These are phyloP conservation scores for Ramicandelaber brevisporus DNA, from an alignment of 192 early-diverging fungal species.

Conservation along the genomic window DNA sequence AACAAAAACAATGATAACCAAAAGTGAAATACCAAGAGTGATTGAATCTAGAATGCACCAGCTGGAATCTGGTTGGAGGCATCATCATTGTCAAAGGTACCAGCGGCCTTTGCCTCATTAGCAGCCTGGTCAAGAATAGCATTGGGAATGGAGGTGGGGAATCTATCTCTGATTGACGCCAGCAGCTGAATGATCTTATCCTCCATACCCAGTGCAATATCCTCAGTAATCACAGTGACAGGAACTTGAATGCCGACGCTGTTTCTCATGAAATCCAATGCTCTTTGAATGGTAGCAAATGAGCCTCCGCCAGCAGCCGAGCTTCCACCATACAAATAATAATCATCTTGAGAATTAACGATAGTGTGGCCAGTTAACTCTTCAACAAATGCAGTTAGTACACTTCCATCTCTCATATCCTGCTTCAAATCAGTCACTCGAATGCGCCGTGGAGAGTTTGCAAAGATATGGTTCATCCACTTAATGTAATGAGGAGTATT, in stretches of 20 bases:
- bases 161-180: background rate
- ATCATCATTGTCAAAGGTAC: no score
- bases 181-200: background rate
- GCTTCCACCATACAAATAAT: no score
- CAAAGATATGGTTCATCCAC: conserved; percentile 2
- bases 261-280: background rate
- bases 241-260: background rate
- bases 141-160: conserved; percentile 2
- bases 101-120: no score
- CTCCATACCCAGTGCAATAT: conserved; percentile 1
- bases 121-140: conserved; percentile 1
- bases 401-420: background rate
- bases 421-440: background rate
- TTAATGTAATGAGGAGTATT: background rate
- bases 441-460: background rate
- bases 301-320: background rate
- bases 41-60: no score
- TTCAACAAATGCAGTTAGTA: background rate
- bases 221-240: background rate
- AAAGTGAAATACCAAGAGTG: no score
- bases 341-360: no score
- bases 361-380: background rate
- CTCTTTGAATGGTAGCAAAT: background rate
- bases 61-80: no score
- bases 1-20: no score